Conservation (phyloP, 2,329 filamentous ascomycete species). For the Echinosphaeria canescens region DNA sequence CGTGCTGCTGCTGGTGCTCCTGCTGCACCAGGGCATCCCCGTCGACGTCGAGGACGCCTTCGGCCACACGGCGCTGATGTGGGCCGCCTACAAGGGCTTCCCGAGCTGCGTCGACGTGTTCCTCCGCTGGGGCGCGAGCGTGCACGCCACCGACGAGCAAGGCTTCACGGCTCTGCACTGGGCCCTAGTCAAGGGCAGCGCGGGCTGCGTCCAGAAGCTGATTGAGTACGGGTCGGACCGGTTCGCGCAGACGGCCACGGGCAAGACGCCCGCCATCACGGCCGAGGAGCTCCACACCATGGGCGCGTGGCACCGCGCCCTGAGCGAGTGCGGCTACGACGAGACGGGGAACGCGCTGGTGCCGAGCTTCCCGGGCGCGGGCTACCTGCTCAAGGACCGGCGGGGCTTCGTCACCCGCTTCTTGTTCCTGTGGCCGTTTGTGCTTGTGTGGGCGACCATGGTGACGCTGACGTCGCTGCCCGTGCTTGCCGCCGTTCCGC, state of each 20-base stretch:
- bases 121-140: constrained; percentile 84
- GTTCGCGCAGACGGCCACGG: constrained; percentile 71
- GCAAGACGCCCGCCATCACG: constrained; percentile 74
- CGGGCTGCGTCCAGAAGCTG: constrained; percentile 77
- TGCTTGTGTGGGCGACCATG: constrained; percentile 49
- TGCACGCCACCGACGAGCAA: constrained; percentile 75
- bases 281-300: constrained; percentile 80
- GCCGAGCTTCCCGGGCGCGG: constrained; percentile 51
- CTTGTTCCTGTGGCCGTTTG: constrained; percentile 75
- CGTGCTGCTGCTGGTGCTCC: constrained; percentile 66
- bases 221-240: constrained; percentile 91
- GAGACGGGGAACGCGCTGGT: constrained; percentile 50
- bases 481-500: constrained; percentile 54
- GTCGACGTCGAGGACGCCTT: constrained; percentile 80
- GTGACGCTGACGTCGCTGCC: constrained; percentile 53
- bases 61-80: constrained; percentile 92
- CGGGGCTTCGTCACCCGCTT: constrained; percentile 63
- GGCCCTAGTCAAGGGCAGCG: constrained; percentile 85
- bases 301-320: constrained; percentile 60
- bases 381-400: constrained; percentile 55
- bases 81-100: constrained; percentile 96
- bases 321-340: constrained; percentile 70
- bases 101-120: constrained; percentile 83
- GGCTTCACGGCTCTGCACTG: constrained; percentile 92
- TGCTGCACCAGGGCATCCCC: constrained; percentile 87